A percentile compares a stretch with the other conserved stretches of the same genome.
Evolutionary conservation across 495 filamentous ascomycete genomes (phyloP).

Genomic region (Tetracladium marchalianum): DNA sequence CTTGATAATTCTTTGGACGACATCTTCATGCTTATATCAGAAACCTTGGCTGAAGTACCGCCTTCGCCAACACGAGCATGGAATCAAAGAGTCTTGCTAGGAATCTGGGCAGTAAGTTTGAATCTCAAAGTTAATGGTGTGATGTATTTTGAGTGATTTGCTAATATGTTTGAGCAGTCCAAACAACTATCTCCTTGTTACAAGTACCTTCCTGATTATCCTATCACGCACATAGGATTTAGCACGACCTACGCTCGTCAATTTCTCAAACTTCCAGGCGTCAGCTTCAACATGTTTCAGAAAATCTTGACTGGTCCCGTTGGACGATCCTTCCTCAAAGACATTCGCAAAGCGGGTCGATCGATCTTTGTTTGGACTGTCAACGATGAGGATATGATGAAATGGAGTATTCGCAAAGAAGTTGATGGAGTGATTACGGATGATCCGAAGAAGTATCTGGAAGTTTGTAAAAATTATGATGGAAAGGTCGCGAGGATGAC

Average conservation of each 20-base stretch:
- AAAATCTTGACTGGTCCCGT: conserved; percentile 51
- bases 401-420: conserved; percentile 46
- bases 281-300: conserved; percentile 69
- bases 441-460: conserved; percentile 40
- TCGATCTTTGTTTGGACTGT: conserved; percentile 77
- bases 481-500: conserved; percentile 9
- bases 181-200: conserved; percentile 51
- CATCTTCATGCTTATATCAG: conserved; percentile 55
- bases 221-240: conserved; percentile 63
- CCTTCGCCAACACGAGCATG: conserved; percentile 41
- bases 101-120: conserved; percentile 61
- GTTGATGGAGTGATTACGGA: conserved; percentile 48
- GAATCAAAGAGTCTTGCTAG: conserved; percentile 63
- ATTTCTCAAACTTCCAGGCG: conserved; percentile 50
- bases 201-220: conserved; percentile 55
- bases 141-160: neutral
- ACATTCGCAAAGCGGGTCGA: conserved; percentile 41
- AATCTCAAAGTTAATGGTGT: neutral
- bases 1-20: conserved; percentile 56
- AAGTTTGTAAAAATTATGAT: conserved; percentile 25
- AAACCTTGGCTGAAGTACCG: conserved; percentile 44
- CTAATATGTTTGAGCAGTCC: conserved; percentile 26
- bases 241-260: conserved; percentile 56
- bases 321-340: conserved; percentile 53
- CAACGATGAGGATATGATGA: conserved; percentile 64